Percentiles rank a stretch among this genome's conserved stretches.
Evolutionary conservation across 2,329 filamentous ascomycete species (phyloP).

Genomic region (Fusarium verrucosum): DNA sequence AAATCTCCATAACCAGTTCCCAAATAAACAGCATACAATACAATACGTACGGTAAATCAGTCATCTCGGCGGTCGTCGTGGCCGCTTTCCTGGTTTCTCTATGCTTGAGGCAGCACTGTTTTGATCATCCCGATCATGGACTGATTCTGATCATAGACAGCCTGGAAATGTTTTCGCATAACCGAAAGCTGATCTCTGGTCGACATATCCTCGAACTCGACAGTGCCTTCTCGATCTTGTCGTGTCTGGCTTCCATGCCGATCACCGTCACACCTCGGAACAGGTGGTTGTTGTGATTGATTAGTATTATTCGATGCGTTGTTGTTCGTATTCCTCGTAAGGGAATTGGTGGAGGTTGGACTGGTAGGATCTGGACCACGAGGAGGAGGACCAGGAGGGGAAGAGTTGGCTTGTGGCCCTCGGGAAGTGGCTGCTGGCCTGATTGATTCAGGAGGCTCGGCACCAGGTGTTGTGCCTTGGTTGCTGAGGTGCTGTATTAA

Average conservation of each 20-base stretch:
- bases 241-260: background rate
- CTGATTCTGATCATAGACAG: too few relatives aligned
- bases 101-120: background rate
- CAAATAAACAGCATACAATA: background rate
- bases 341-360: too few relatives aligned
- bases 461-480: background rate
- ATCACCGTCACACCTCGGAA: background rate
- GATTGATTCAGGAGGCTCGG: background rate
- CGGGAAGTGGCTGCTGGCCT: background rate
- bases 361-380: background rate
- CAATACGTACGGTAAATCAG: background rate
- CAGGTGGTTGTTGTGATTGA: background rate
- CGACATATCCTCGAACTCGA: constrained; percentile 11
- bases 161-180: fast-evolving
- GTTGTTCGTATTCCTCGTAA: too few relatives aligned
- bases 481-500: background rate
- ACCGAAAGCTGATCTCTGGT: background rate
- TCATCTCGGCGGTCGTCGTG: background rate
- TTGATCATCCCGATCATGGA: fast-evolving
- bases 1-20: background rate
- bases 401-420: background rate
- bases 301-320: too few relatives aligned
- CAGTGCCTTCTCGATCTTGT: background rate
- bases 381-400: background rate
- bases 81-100: background rate